Base-by-base conservation (phyloP, 441 rosid genomes). In the Arabidopsis hybrid region DNA sequence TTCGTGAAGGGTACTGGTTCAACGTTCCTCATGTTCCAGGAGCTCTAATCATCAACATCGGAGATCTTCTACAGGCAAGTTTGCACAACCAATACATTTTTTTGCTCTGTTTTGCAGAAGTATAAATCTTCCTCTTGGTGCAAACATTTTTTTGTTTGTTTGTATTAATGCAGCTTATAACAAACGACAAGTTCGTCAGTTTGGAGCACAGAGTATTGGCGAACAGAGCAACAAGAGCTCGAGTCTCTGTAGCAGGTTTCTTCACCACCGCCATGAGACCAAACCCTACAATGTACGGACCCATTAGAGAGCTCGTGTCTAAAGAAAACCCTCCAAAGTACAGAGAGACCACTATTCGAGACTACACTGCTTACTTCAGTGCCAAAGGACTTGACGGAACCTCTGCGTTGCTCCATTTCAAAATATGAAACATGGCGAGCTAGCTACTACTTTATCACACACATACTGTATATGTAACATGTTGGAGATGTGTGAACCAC, bases 171-270 rank as follows among this genome's bases (percentile, higher is more conserved):
- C 61, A 75, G 82, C 85, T 70, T 11, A 71, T 88, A 42, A 75
- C 96, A 5, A 90, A 88, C 26, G 89, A 86, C 80, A 84, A 69
- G 73, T 82, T 83, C 63, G 51, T 35, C 26, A 90, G 93, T 61
- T 78, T 53, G 49, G 82, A 80, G 36, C 96, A 88, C 18, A 72
- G 87, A 52, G 91, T 88, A 1, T 6, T 82, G 53, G 85, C 91
- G 2, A 88, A 83, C 60, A 75, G 38, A 69, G 50, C 45, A 0
- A 53, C 12, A 38, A 81, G 82, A 13, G 89, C 95, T 34, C 80
- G 96, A 68, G 55, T 88, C 36, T 90, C 89, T 0, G 81, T 85
- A 26, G 91, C 93, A n/a, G 74, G 91, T 73, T 86, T 88, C 68
- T 83, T 85, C 71, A 73, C 65, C 43, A 75, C 84, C 2, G 34